Evolutionary conservation across 495 filamentous ascomycete genomes (phyloP), one percentile per base, ranked within the genome.

Genomic region (Bacidia rubella): DNA sequence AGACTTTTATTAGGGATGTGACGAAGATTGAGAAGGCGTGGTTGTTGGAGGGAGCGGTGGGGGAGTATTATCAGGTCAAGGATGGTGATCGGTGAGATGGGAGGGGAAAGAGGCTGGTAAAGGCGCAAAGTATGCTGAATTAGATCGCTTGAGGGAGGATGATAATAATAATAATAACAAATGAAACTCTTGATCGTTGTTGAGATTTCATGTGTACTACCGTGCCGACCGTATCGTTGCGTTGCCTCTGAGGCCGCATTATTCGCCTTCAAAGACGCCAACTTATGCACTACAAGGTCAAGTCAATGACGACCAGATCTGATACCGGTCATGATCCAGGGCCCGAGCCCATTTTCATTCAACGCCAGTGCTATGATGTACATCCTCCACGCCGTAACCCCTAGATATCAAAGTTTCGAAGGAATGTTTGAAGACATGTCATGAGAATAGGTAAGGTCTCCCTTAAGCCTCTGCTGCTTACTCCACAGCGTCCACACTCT

Each of bases 11-110:
- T 51, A 75, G 90, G 41, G 92, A 98, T 69, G 70, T 95, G 50
- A 92, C 84, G 3, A 89, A 84, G 72, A 87, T 97, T 53, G 84
- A 95, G 66, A 95, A 86, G 73, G 73, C 70, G 42, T 98, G 90
- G 82, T 74, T 98, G 55, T 56, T 92, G 46, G 90, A 97, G 66
- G 93, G 89, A 76, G 87, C 86, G 22, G 79, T 85, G 0, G 59
- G 57, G 9, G 79, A 81, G 42, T 97, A 85, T 63, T 97, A 96
- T 67, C 76, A 76, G 57, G 66, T 86, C 7, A 44, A 44, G 17
- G 41, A 22, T 17, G 41, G 41, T 7, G 15, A 15, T 15, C 5
- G 29, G 29, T 35, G 7, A 35, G 15, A 35, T n/a, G n/a, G n/a
- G n/a, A n/a, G n/a, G n/a, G n/a, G n/a, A n/a, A n/a, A n/a, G n/a